Base-by-base conservation (phyloP, 371 early-diverging fungal genomes). In the Synchytrium microbalum region DNA sequence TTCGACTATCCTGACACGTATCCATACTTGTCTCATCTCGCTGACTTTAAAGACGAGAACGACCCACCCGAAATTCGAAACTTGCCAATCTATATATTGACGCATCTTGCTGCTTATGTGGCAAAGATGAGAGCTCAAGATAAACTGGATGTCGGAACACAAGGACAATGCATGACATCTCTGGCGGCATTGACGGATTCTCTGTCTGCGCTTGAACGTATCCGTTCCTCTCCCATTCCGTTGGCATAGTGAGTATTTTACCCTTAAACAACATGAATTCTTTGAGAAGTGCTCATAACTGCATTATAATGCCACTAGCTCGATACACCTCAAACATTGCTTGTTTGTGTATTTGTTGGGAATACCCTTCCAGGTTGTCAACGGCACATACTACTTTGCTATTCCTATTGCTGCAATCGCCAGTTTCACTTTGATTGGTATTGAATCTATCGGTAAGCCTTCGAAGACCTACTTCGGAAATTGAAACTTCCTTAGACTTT, bases 151-250 rank as follows among this genome's bases (percentile, higher is more conserved):
- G 56, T 29, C 8, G 29, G 24, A 13, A 29, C 29, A 5, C 56
- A 56, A 24, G 29, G 56, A 24, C 24, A 56, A 24, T 56, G 56
- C 24, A 29, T 56, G 26, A 29, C 53, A 28, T 3, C 68, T 23
- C 32, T 75, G 31, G 64, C 57, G 5, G 46, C 63, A n/a, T 61
- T 83, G 38, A 69, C 86, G 53, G 91, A 91, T 65, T 81, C 80
- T 65, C 72, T 90, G 38, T 78, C 81, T n/a, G 74, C 76, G 3
- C 86, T 87, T 61, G 90, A 90, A 71, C 79, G 91, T 55, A 86
- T 90, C 58, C 66, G 86, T 26, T 79, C 83, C 23, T 84, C 87
- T 14, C 91, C 91, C 3, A 86, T 90, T 56, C 91, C 91, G 13
- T 62, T 84, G 38, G 89, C 89, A 19, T 90, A 90, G n/a, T n/a